phyloP scores from a whole-genome alignment of 169 alveolate genomes.

The Plasmodium cynomolgi region DNA sequence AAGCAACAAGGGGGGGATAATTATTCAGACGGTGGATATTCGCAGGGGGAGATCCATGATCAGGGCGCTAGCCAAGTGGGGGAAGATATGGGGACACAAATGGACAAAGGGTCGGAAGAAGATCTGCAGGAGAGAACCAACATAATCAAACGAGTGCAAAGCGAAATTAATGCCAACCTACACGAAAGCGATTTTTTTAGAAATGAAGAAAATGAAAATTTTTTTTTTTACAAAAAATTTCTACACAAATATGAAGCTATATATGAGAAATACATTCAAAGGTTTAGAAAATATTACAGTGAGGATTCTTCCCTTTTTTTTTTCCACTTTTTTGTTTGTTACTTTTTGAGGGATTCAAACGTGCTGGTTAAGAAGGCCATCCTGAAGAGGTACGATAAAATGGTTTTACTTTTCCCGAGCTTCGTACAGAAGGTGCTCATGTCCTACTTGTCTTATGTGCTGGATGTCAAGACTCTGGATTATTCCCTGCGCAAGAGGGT shows the following conservation, averaged over 20 bases:
- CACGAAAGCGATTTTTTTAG: slow-evolving; percentile 52
- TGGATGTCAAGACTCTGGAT: slow-evolving; percentile 37
- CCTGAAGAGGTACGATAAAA: slow-evolving; percentile 52
- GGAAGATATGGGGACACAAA: not conserved
- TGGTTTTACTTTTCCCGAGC: slow-evolving; percentile 28
- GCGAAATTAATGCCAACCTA: slow-evolving; percentile 25
- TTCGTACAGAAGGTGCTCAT: slow-evolving; percentile 14
- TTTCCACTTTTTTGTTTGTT: slow-evolving; percentile 56
- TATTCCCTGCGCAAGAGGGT: slow-evolving; percentile 63
- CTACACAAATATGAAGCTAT: slow-evolving; percentile 43
- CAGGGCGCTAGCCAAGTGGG: not conserved
- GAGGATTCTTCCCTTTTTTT: slow-evolving; percentile 47
- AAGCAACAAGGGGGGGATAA: not conserved
- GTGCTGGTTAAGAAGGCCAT: slow-evolving; percentile 72
- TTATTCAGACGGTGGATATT: not conserved
- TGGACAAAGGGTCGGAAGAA: not conserved
- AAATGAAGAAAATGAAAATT: slow-evolving; percentile 65
- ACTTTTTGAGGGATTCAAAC: slow-evolving; percentile 64
- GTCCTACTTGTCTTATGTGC: slow-evolving; percentile 17
- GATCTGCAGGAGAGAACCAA: not conserved
- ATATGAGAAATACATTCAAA: slow-evolving; percentile 36
- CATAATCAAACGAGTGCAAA: slow-evolving; percentile 24
- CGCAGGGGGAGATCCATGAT: not conserved
- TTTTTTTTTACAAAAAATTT: slow-evolving; percentile 63
- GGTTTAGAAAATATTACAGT: slow-evolving; percentile 43